Percentiles rank a stretch among this genome's conserved stretches.
Evolutionary conservation across 306 rosid genomes (phyloP).

Genomic region (Pterocarpus macrocarpus): DNA sequence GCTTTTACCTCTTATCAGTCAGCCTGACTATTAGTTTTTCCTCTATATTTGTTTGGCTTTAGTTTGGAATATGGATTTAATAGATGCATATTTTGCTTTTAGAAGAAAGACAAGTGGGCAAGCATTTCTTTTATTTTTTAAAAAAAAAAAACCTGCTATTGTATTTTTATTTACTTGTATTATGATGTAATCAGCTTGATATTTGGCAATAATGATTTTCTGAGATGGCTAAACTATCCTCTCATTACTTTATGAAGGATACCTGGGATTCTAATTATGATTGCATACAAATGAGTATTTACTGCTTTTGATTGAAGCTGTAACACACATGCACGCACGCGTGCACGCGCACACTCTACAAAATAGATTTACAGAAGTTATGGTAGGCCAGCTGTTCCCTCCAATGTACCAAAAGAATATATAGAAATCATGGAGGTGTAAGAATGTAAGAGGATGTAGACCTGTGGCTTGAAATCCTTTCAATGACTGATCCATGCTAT

Average conservation of each 20-base stretch:
- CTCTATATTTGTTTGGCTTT: not conserved
- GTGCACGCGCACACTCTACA: too few species aligned
- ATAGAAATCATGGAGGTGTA: not conserved
- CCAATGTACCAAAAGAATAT: not conserved
- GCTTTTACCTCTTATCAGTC: not conserved
- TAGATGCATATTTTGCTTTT: conserved; percentile 10
- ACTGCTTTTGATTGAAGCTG: not conserved
- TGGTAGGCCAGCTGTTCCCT: not conserved
- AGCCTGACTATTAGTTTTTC: conserved; percentile 4
- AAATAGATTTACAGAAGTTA: not conserved
- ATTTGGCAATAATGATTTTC: not conserved
- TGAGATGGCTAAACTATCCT: conserved; percentile 3
- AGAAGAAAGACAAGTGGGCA: conserved; percentile 1
- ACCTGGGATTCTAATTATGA: not conserved
- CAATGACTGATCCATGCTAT: conserved; percentile 25
- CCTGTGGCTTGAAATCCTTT: not conserved
- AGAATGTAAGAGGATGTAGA: not conserved
- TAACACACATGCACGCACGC: not conserved
- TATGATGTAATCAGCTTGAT: not conserved
- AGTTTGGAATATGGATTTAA: conserved; percentile 26
- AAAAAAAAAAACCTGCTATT: not conserved
- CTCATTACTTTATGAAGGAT: conserved; percentile 1
- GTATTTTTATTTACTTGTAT: conserved; percentile 21
- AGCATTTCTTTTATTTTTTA: not conserved
- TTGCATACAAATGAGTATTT: not conserved